Evolutionary conservation across 768 basidiomycete species (phyloP), one percentile per base, ranked within the genome.

Genomic region (Coprinopsis strossmayeri): DNA sequence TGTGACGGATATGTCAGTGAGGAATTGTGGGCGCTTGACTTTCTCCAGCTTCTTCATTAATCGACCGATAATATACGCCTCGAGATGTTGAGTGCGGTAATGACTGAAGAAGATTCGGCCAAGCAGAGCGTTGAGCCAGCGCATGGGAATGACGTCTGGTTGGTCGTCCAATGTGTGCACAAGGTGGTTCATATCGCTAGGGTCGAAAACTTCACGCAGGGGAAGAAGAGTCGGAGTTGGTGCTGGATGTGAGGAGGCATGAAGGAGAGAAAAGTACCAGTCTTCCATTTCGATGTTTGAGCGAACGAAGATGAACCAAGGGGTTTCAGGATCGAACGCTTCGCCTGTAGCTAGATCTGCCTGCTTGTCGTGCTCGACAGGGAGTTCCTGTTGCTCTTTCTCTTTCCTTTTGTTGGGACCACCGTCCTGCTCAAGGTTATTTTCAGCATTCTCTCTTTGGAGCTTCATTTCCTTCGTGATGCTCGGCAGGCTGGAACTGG

Each of bases 201-300:
- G 70, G 46, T 74, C 69, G 69, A 92, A 97, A 15, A 95, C 73
- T 28, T 74, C 60, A 34, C 72, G 70, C 41, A 87, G 67, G 0
- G 87, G 81, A 1, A 61, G 62, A 39, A 89, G 76, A 5, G 74
- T 78, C 2, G 84, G 76, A 2, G 77, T 77, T 49, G 82, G 76
- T 0, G 81, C 65, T 24, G 83, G 79, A 46, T 84, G 65, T 50
- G 79, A 70, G 5, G 83, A 81, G 0, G 86, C 85, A 49, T 91
- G 86, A 18, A 91, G 64, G 47, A 96, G 74, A 0, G 90, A 74
- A 28, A 91, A 68, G 62, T 92, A 92, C 91, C 93, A 98, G 66
- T 99, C 95, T 66, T 99, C 96, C 90, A 97, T 96, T 61, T 92
- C 89, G 46, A 83, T 70, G 63, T 84, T 91, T 24, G 81, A 84